Percentiles rank a stretch among this genome's conserved stretches.
Evolutionary conservation across 2,329 filamentous ascomycete species (phyloP).

Genomic region (Anisogramma anomala): DNA sequence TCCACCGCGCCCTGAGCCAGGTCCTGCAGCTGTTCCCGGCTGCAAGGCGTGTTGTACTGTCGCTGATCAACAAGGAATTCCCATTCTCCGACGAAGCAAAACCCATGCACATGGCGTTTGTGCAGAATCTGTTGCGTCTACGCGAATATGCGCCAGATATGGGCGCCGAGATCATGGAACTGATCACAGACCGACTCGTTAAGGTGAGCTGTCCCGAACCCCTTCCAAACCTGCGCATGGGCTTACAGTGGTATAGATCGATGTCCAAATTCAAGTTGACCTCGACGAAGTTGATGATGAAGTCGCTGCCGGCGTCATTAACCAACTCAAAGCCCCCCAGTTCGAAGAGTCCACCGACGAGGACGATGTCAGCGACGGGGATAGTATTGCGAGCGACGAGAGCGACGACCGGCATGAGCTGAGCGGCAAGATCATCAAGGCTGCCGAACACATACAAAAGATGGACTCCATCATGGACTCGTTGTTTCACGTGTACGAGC

Average conservation of each 20-base stretch:
- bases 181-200: constrained; percentile 77
- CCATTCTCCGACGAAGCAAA: constrained; percentile 67
- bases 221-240: background rate
- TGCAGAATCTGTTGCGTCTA: constrained; percentile 70
- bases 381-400: constrained; percentile 61
- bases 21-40: constrained; percentile 74
- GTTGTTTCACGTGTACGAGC: constrained; percentile 72
- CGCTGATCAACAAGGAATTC: constrained; percentile 56
- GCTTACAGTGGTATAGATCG: constrained; percentile 39
- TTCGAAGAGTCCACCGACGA: constrained; percentile 38
- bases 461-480: constrained; percentile 83
- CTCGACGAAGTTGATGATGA: constrained; percentile 89
- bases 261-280: constrained; percentile 89
- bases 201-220: constrained; percentile 31
- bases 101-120: constrained; percentile 74
- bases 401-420: constrained; percentile 50
- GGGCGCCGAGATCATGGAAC: constrained; percentile 65
- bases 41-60: constrained; percentile 57
- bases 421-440: constrained; percentile 51
- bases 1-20: constrained; percentile 66
- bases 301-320: constrained; percentile 60
- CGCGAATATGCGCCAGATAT: constrained; percentile 68
- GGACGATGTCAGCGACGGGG: constrained; percentile 51
- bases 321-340: constrained; percentile 29
- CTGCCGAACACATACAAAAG: constrained; percentile 78